These are phyloP conservation scores for Leccinum boreale DNA, from an alignment of 768 basidiomycete genomes.

Conservation along the genomic window DNA sequence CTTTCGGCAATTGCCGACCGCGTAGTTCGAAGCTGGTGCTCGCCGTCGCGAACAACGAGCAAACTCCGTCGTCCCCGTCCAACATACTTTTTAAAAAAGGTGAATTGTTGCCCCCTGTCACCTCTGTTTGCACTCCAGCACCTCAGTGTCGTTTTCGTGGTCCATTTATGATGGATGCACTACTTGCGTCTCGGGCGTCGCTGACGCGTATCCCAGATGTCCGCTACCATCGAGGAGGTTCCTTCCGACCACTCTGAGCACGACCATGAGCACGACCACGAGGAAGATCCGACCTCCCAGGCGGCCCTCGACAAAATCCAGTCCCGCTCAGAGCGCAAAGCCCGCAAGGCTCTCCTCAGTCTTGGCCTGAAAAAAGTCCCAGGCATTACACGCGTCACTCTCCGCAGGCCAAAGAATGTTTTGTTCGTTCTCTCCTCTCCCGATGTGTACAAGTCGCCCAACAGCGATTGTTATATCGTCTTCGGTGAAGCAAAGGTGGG, in stretches of 20 bases:
- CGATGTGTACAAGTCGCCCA: constrained; percentile 96
- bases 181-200: constrained; percentile 25
- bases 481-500: constrained; percentile 93
- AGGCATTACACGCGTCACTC: constrained; percentile 91
- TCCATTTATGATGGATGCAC: constrained; percentile 29
- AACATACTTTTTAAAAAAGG: constrained; percentile 19
- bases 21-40: constrained; percentile 19
- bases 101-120: constrained; percentile 1
- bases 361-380: constrained; percentile 92
- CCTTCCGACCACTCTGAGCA: constrained; percentile 76
- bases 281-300: constrained; percentile 81
- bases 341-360: constrained; percentile 86
- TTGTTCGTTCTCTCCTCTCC: constrained; percentile 91
- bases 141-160: neutral
- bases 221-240: constrained; percentile 76
- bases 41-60: constrained; percentile 35
- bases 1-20: constrained; percentile 28
- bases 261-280: constrained; percentile 67
- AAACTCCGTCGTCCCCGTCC: constrained; percentile 16
- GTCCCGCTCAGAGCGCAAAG: constrained; percentile 92
- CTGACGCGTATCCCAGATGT: constrained; percentile 51
- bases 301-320: constrained; percentile 91
- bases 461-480: constrained; percentile 98
- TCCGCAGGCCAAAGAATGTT: constrained; percentile 94
- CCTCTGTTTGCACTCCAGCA: neutral